phyloP scores from a whole-genome alignment of 225 moss, liverwort and hornwort genomes.

The Marchantia polymorpha region DNA sequence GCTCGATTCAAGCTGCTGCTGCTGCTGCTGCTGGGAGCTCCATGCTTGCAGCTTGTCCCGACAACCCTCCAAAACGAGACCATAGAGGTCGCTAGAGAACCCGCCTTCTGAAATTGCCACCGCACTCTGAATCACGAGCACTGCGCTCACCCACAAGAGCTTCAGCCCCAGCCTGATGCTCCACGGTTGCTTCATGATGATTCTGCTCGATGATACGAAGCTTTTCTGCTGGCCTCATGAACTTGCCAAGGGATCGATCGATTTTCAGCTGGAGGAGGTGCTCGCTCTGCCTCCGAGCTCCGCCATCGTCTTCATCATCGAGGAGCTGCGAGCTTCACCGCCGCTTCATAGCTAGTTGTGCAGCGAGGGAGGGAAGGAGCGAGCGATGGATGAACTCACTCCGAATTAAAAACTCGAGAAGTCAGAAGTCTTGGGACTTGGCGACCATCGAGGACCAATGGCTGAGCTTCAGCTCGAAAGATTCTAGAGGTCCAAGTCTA shows the following conservation, averaged over 20 bases:
- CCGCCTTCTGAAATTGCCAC: background rate
- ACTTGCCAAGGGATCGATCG: background rate
- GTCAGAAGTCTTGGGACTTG: background rate
- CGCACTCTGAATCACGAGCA: background rate
- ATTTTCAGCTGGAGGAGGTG: background rate
- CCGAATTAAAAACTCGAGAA: background rate
- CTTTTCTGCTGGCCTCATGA: background rate
- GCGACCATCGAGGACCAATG: background rate
- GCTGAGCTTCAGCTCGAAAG: too few relatives aligned
- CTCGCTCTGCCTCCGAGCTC: background rate
- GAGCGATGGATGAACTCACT: background rate
- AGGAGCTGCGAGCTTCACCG: background rate
- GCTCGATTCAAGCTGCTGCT: background rate
- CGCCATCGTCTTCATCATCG: too few relatives aligned
- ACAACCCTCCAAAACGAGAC: background rate
- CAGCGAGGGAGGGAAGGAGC: background rate
- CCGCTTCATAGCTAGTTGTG: background rate
- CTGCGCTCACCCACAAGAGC: background rate
- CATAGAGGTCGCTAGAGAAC: background rate
- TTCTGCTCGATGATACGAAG: background rate
- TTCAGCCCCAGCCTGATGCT: background rate
- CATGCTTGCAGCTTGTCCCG: background rate
- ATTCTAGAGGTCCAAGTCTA: too few relatives aligned
- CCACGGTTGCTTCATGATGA: background rate
- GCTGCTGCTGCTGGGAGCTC: background rate